Conservation (phyloP, 1,139 yeast genomes). For the Pneumocystis carinii region DNA sequence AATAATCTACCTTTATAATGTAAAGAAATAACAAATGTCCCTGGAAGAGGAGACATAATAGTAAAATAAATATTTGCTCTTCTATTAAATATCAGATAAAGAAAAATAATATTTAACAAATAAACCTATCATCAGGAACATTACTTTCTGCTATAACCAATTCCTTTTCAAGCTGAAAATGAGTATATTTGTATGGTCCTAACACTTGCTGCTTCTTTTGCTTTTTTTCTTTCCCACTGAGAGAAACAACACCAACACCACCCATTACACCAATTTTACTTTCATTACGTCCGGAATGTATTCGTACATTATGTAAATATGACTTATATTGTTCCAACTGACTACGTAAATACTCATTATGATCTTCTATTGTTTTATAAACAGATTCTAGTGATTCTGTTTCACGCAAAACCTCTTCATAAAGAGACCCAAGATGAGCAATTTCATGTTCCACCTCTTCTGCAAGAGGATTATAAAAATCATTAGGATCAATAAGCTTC, state of each 20-base stretch:
- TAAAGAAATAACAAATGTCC: slow-evolving; percentile 26
- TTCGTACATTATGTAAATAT: slow-evolving; percentile 26
- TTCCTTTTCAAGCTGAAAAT: slow-evolving; percentile 23
- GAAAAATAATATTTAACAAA: slow-evolving; percentile 4
- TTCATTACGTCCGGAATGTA: slow-evolving; percentile 23
- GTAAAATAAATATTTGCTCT: slow-evolving; percentile 15
- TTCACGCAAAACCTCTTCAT: slow-evolving; percentile 25
- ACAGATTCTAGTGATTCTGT: slow-evolving; percentile 25
- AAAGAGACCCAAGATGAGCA: slow-evolving; percentile 26
- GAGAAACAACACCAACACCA: slow-evolving; percentile 16
- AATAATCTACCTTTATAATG: slow-evolving; percentile 20
- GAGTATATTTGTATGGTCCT: slow-evolving; percentile 23
- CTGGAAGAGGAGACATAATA: slow-evolving; percentile 25
- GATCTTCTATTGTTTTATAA: slow-evolving; percentile 24
- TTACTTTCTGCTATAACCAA: slow-evolving; percentile 22
- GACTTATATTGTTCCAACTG: slow-evolving; percentile 28
- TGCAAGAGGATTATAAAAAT: slow-evolving; percentile 22
- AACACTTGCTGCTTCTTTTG: slow-evolving; percentile 17
- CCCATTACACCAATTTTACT: slow-evolving; percentile 11
- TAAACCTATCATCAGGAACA: slow-evolving; percentile 19
- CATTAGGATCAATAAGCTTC: slow-evolving; percentile 16
- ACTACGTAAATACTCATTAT: slow-evolving; percentile 25
- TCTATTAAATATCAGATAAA: slow-evolving; percentile 3
- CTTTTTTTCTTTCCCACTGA: slow-evolving; percentile 17
- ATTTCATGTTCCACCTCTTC: slow-evolving; percentile 27